Conservation (phyloP, 2,329 filamentous ascomycete genomes). For the Aspergillus jensenii region DNA sequence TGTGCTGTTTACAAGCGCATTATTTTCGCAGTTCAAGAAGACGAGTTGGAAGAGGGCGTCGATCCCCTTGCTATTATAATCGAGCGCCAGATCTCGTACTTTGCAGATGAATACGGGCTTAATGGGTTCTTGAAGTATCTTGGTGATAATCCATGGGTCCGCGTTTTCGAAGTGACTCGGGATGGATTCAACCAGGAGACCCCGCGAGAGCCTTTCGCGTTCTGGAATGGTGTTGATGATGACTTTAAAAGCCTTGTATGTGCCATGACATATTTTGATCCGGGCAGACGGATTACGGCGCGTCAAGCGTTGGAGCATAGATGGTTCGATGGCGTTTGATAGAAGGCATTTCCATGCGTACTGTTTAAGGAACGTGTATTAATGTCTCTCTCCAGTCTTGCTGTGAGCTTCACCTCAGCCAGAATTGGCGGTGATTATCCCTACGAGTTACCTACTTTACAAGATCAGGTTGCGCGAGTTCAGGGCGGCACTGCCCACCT, state of each 20-base stretch:
- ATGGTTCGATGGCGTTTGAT: conserved; percentile 23
- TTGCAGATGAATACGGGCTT: conserved; percentile 45
- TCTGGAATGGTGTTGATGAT: conserved; percentile 41
- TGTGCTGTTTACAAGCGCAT: conserved; percentile 45
- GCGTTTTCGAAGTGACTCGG: conserved; percentile 37
- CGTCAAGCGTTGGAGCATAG: conserved; percentile 32
- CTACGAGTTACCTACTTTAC: too few relatives aligned
- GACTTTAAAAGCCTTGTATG: conserved; percentile 28
- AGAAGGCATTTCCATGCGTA: too few relatives aligned
- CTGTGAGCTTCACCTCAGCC: too few relatives aligned
- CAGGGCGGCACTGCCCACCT: too few relatives aligned
- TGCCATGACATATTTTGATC: conserved; percentile 34
- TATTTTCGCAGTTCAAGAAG: conserved; percentile 41
- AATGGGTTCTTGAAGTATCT: conserved; percentile 44
- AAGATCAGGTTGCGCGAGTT: too few relatives aligned
- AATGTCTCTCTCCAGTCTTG: too few relatives aligned
- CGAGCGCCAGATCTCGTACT: conserved; percentile 50
- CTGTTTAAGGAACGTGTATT: too few relatives aligned
- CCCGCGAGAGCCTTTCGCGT: neutral
- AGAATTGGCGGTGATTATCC: too few relatives aligned
- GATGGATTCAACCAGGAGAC: neutral
- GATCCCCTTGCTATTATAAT: conserved; percentile 43
- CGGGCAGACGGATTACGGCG: conserved; percentile 27
- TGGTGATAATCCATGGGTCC: conserved; percentile 41
- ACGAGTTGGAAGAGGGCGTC: conserved; percentile 33